phyloP scores from a whole-genome alignment of 306 rosid species.

The Heteromeles arbutifolia region DNA sequence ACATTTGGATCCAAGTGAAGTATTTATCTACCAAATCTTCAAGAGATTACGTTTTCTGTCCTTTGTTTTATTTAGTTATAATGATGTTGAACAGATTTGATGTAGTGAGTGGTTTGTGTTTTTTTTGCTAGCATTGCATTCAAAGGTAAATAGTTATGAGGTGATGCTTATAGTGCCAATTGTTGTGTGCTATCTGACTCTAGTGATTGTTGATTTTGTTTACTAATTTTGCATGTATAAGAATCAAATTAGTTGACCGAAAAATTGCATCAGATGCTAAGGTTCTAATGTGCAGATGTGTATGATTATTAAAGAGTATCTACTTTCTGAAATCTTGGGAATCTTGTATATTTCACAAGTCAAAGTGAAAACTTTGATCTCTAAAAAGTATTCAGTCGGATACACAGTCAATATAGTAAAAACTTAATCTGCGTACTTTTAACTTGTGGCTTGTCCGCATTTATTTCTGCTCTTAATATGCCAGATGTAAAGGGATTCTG shows the following conservation, averaged over 20 bases:
- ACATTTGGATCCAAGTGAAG: constrained; percentile 90
- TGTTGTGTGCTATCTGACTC: not conserved
- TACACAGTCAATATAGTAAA: no score
- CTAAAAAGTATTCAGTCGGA: no score
- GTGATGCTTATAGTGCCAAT: not conserved
- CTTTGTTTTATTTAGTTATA: not conserved
- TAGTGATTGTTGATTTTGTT: not conserved
- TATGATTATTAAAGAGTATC: no score
- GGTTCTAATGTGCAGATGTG: no score
- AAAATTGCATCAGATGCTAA: no score
- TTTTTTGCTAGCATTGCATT: not conserved
- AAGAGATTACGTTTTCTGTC: not conserved
- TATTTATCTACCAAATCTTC: constrained; percentile 20
- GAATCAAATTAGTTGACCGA: not conserved
- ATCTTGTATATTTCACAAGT: not conserved
- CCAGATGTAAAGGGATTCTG: not conserved
- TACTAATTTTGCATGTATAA: not conserved
- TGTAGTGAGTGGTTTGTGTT: not conserved
- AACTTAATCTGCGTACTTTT: no score
- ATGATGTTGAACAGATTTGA: not conserved
- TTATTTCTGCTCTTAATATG: not conserved
- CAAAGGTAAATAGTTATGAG: not conserved
- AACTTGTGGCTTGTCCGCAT: not conserved
- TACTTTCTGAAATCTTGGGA: not conserved
- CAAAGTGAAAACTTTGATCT: not conserved